These are phyloP conservation scores for Pelargonium nanum DNA, from an alignment of 345 rosid genomes.

Conservation along the genomic window DNA sequence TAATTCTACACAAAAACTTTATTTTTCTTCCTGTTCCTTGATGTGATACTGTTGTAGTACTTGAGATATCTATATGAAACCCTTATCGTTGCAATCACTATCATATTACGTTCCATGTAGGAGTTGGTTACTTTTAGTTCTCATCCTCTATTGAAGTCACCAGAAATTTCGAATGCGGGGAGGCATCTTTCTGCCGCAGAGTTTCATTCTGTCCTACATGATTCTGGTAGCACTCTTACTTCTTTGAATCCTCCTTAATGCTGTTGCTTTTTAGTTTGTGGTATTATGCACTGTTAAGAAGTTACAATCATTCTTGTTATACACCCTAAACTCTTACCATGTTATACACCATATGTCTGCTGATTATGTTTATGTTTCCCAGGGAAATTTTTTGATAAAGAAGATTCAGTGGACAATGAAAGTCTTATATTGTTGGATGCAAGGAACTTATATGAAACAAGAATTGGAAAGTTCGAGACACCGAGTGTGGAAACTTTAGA, in stretches of 20 bases:
- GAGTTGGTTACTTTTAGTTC: conserved; percentile 82
- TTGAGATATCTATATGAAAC: neutral
- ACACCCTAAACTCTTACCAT: no score
- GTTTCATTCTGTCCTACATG: conserved; percentile 71
- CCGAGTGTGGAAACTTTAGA: conserved; percentile 69
- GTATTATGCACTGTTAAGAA: neutral
- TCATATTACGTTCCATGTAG: conserved; percentile 18
- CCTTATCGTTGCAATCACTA: neutral
- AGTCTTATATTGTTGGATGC: conserved; percentile 73
- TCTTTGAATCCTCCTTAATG: neutral
- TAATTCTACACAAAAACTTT: neutral
- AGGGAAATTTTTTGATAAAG: conserved; percentile 26
- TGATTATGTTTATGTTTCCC: conserved; percentile 9
- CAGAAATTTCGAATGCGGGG: conserved; percentile 71
- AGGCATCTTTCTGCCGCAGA: conserved; percentile 73
- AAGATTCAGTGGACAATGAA: conserved; percentile 23
- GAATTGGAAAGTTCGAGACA: conserved; percentile 69
- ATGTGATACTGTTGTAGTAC: neutral
- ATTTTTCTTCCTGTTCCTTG: neutral
- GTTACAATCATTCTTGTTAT: neutral
- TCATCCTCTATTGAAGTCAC: conserved; percentile 49
- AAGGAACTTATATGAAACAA: conserved; percentile 82
- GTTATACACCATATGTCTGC: no score
- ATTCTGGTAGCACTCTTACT: conserved; percentile 32
- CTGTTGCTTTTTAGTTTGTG: neutral